Evolutionary conservation across 495 filamentous ascomycete species (phyloP).

Genomic region (Aspergillus sclerotiicarbonarius): DNA sequence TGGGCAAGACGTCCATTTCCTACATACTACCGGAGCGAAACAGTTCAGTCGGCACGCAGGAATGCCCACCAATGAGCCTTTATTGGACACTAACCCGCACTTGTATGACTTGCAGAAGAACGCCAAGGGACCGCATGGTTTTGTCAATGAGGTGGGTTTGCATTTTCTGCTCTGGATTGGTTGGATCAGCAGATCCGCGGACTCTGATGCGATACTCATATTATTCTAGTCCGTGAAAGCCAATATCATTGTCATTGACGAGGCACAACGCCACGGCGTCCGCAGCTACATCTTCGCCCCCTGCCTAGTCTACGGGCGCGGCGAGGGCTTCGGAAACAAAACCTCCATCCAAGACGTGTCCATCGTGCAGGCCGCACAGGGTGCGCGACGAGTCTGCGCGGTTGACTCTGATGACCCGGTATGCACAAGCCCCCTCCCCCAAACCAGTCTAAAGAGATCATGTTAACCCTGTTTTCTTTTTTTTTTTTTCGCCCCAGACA

Average conservation of each 20-base stretch:
- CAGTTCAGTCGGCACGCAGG: constrained; percentile 33
- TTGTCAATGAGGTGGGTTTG: neutral
- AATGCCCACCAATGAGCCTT: constrained; percentile 24
- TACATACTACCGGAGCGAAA: constrained; percentile 42
- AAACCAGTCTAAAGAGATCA: neutral
- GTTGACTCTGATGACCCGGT: constrained; percentile 35
- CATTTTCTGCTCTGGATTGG: neutral
- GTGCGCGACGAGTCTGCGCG: constrained; percentile 33
- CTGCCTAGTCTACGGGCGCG: constrained; percentile 46
- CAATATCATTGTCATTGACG: constrained; percentile 39
- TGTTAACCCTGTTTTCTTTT: too few relatives aligned
- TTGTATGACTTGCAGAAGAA: constrained; percentile 43
- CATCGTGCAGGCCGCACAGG: constrained; percentile 43
- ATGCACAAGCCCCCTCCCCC: constrained; percentile 6
- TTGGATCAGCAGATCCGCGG: neutral
- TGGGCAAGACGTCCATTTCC: constrained; percentile 40
- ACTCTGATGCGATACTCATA: constrained; percentile 8
- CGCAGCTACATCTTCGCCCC: constrained; percentile 47
- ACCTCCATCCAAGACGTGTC: constrained; percentile 50
- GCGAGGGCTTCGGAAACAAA: constrained; percentile 46
- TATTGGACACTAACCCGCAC: constrained; percentile 41
- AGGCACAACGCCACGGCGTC: constrained; percentile 34
- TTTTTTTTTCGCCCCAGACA: constrained; percentile 21
- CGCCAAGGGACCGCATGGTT: constrained; percentile 8
- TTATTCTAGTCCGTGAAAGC: constrained; percentile 24